These are phyloP conservation scores for Epichloe sylvatica DNA, from an alignment of 2,329 filamentous ascomycete species.

Conservation along the genomic window DNA sequence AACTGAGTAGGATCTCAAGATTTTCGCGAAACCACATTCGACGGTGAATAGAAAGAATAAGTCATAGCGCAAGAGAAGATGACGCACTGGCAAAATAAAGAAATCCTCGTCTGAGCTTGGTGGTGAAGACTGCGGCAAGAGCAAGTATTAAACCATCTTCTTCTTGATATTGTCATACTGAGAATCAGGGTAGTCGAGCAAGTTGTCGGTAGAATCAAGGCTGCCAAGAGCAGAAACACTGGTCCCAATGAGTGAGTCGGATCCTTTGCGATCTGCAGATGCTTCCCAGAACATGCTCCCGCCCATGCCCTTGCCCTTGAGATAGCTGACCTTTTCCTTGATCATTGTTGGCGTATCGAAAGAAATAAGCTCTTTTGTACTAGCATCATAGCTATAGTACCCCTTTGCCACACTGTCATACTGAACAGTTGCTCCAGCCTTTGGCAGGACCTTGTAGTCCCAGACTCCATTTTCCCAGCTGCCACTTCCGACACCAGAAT, in stretches of 20 bases:
- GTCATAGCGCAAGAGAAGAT: background rate
- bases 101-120: background rate
- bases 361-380: conserved; percentile 48
- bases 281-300: conserved; percentile 83
- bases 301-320: conserved; percentile 47
- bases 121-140: background rate
- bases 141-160: conserved; percentile 9
- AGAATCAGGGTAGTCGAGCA: conserved; percentile 37
- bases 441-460: conserved; percentile 69
- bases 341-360: conserved; percentile 54
- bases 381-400: conserved; percentile 58
- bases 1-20: background rate
- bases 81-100: background rate
- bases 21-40: background rate
- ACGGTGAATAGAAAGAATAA: background rate
- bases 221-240: conserved; percentile 25
- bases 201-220: conserved; percentile 34
- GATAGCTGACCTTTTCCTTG: conserved; percentile 49
- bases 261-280: conserved; percentile 48
- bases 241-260: conserved; percentile 45
- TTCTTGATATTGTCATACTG: conserved; percentile 40
- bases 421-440: conserved; percentile 40
- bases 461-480: conserved; percentile 63
- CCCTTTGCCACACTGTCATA: conserved; percentile 46
- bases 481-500: conserved; percentile 49